phyloP scores from a whole-genome alignment of 2,329 filamentous ascomycete genomes.

The Mycosphaerella sp. region DNA sequence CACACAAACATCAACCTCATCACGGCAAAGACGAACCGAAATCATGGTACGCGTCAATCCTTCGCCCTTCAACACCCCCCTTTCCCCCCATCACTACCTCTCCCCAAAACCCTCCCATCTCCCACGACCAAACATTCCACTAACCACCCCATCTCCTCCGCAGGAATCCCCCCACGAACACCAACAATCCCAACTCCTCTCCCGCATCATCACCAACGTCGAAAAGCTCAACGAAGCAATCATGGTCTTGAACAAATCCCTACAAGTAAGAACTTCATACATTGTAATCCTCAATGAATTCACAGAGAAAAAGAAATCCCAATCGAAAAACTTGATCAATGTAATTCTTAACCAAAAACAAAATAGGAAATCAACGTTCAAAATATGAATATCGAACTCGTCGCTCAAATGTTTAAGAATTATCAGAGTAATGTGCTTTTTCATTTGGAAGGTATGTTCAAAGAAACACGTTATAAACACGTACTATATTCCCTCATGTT shows the following conservation, averaged over 20 bases:
- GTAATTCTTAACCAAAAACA: too few species aligned
- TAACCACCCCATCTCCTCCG: not conserved
- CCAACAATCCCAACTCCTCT: slow-evolving; percentile 87
- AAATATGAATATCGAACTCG: slow-evolving; percentile 97
- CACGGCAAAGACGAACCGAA: too few species aligned
- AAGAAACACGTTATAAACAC: too few species aligned
- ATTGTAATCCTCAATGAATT: too few species aligned
- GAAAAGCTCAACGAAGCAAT: slow-evolving; percentile 97
- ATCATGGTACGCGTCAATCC: too few species aligned
- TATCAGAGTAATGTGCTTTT: slow-evolving; percentile 98
- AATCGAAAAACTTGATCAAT: too few species aligned
- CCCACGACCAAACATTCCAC: not conserved
- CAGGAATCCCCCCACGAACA: slow-evolving; percentile 96
- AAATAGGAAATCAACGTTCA: slow-evolving; percentile 89
- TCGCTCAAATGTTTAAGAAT: slow-evolving; percentile 99
- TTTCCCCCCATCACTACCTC: too few species aligned
- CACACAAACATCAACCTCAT: too few species aligned
- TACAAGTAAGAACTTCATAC: slow-evolving; percentile 59
- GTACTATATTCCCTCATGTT: not conserved
- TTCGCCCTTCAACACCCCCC: too few species aligned
- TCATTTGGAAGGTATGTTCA: slow-evolving; percentile 79
- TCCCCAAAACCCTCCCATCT: too few species aligned
- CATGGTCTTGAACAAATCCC: slow-evolving; percentile 83
- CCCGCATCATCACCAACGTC: slow-evolving; percentile 94
- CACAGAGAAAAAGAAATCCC: too few species aligned